These are phyloP conservation scores for Candida sanyaensis DNA, from an alignment of 1,139 yeast genomes.

Conservation along the genomic window DNA sequence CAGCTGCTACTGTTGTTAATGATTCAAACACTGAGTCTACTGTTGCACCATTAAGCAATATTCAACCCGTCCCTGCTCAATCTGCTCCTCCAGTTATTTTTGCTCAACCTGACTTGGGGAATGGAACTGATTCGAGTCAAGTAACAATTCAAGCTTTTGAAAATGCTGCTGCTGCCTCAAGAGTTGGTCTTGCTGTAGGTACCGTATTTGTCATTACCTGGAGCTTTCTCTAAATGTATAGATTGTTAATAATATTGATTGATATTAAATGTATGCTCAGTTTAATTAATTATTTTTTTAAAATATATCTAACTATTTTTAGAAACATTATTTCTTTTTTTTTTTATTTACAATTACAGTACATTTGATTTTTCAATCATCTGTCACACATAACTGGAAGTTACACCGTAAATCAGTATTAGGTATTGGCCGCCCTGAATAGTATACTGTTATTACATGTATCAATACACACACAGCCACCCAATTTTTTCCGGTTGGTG, in stretches of 20 bases:
- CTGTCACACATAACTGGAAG: not conserved
- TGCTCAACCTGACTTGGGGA: slow-evolving; percentile 1
- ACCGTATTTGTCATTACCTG: not conserved
- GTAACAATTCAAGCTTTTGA: slow-evolving; percentile 4
- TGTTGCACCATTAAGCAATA: not conserved
- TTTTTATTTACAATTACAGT: not conserved
- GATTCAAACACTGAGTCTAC: not conserved
- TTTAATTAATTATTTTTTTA: no score
- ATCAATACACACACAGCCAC: not conserved
- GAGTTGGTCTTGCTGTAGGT: slow-evolving; percentile 3
- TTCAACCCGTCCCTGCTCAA: not conserved
- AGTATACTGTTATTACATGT: no score
- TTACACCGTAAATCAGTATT: not conserved
- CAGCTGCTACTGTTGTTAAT: slow-evolving; percentile 1
- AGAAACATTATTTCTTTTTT: not conserved
- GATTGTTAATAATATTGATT: no score
- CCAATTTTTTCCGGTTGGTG: not conserved
- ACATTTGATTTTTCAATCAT: not conserved
- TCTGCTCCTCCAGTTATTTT: not conserved
- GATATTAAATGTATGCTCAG: no score
- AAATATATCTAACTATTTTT: not conserved
- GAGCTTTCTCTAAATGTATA: slow-evolving; percentile 1
- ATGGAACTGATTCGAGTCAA: slow-evolving; percentile 2
- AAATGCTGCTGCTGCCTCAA: not conserved
- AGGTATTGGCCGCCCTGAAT: not conserved